Evolutionary conservation across 805 yeast species (phyloP), one percentile per base, ranked within the genome.

Genomic region (Kuraishia cidri): DNA sequence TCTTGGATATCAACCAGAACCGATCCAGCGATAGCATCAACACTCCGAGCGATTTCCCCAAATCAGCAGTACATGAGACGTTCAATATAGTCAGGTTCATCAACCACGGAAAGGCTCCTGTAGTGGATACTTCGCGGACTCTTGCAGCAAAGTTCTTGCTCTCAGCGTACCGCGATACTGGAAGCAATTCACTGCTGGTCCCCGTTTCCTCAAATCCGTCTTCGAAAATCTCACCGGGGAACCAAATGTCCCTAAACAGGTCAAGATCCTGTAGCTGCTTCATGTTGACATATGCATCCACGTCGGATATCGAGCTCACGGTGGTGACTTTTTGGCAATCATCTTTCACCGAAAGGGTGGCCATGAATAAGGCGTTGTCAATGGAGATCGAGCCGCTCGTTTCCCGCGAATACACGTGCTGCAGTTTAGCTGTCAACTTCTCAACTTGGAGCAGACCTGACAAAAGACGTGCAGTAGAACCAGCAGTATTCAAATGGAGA

Each of bases 391-490:
- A 76, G 0, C 94, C 94, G 62, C 95, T 86, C 1, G 81, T 69
- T 40, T 86, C 95, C 39, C 95, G 72, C 0, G 97, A 90, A 48
- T 85, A 92, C 11, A 84, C 76, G 53, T 92, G 98, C 46, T 86
- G 95, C 23, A 92, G 58, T 0, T 88, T 76, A 0, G 90, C 82
- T 14, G 71, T 63, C 4, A 86, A 54, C 2, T 72, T 64, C n/a
- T 66, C 63, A 12, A 86, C 40, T 11, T 66, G 62, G 3, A 76
- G 50, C 4, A 70, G 51, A 17, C 12, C 19, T 17, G 11, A 27
- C n/a, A n/a, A n/a, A n/a, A n/a, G n/a, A n/a, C n/a, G n/a, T 7
- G 13, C 20, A 4, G 6, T 30, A 30, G 59, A 57, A n/a, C 60
- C 62, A 29, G 72, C 69, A 1, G 84, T 62, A 26, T 70, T 69